Base-by-base conservation (phyloP, 805 yeast species). In the Spathaspora girioi region DNA sequence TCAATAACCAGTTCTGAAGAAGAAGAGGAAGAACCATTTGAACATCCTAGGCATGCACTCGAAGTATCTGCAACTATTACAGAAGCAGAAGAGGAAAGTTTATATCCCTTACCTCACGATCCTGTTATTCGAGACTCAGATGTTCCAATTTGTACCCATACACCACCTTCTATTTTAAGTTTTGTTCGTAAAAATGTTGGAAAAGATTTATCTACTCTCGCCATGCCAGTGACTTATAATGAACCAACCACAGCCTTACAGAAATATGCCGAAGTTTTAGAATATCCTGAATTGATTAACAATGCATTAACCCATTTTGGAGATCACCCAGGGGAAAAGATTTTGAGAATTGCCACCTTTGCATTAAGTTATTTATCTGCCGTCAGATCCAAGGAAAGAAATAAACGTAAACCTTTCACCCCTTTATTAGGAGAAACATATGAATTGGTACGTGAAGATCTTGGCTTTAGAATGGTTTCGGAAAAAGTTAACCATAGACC, bases 221-320 rank as follows among this genome's bases (percentile, higher is more conserved):
- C 97, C 0, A 91, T 93, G 92, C 99, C 99, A 1, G 96, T 94
- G 7, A 84, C 94, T 1, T 80, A 91, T 50, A 94, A 94, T 69
- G 99, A 94, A 67, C 99, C 99, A 0, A 64, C 93, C 19, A 82
- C 96, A 0, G 82, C 88, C 27, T 73, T 93, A 50, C 97, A 94
- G 65, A 80, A 84, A 55, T 81, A 85, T 58, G 77, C 94, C 0
- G 99, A 94, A 66, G 67, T 83, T 45, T 76, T 88, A 62, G 99
- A 94, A 66, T 89, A 89, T 65, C 67, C 88, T 32, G 71, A 79
- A 43, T 62, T 94, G 41, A 70, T 94, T 43, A 83, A 83, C 55
- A 76, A 79, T 40, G 89, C 96, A 0, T 65, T 80, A n/a, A 70
- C 75, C 0, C 62, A 68, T 3, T 69, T 79, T 8, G 64, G 74